phyloP scores from a whole-genome alignment of 768 basidiomycete genomes.

The Tricholoma furcatifolium region DNA sequence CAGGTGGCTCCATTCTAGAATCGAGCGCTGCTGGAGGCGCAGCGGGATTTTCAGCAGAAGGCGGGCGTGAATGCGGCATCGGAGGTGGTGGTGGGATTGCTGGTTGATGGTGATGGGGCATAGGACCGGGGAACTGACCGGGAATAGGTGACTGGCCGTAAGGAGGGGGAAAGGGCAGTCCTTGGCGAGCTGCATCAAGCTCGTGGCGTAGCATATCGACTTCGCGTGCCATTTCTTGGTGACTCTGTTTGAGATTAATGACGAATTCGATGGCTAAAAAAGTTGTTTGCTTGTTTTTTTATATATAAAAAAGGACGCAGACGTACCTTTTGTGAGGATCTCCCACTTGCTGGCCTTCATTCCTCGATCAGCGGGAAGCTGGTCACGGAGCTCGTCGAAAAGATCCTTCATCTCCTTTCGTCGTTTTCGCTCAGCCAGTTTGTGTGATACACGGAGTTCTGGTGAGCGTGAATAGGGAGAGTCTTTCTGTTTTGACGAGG shows the following conservation, averaged over 20 bases:
- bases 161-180: conserved; percentile 48
- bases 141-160: conserved; percentile 49
- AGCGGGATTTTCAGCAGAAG: conserved; percentile 60
- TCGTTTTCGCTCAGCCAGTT: conserved; percentile 94
- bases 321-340: conserved; percentile 90
- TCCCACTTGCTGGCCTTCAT: conserved; percentile 99
- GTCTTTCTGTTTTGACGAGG: conserved; percentile 45
- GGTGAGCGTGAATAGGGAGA: conserved; percentile 92
- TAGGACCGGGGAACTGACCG: conserved; percentile 21
- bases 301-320: conserved; percentile 5
- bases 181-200: conserved; percentile 61
- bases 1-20: conserved; percentile 42
- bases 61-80: conserved; percentile 51
- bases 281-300: conserved; percentile 7
- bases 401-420: conserved; percentile 99
- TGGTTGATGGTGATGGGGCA: conserved; percentile 48
- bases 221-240: conserved; percentile 77
- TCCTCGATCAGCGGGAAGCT: conserved; percentile 86
- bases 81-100: conserved; percentile 25
- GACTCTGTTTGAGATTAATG: conserved; percentile 67
- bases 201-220: conserved; percentile 79
- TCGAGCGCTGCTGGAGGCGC: conserved; percentile 32
- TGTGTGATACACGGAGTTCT: conserved; percentile 93
- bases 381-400: conserved; percentile 94
- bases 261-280: conserved; percentile 85